These are phyloP conservation scores for Solanum habrochaites DNA, from an alignment of 257 asterid species.

Conservation along the genomic window DNA sequence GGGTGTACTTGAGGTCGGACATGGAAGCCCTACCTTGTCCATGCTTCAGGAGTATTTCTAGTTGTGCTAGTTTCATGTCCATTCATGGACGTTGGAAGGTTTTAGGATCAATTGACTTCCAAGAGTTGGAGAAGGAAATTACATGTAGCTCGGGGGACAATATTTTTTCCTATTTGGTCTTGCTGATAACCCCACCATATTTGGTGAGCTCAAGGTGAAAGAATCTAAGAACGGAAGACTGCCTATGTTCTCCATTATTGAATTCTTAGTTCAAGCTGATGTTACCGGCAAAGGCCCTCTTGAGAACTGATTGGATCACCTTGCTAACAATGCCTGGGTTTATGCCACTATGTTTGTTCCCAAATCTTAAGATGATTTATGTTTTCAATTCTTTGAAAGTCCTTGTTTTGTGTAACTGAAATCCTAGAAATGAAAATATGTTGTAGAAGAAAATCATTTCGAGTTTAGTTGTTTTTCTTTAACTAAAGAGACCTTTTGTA, in stretches of 20 bases:
- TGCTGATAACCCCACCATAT: conserved; percentile 3
- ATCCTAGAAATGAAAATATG: background rate
- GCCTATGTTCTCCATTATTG: background rate
- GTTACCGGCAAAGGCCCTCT: background rate
- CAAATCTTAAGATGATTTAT: conserved; percentile 14
- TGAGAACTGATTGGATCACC: background rate
- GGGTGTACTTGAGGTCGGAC: background rate
- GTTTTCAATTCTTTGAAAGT: background rate
- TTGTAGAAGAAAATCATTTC: background rate
- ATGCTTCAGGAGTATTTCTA: conserved; percentile 28
- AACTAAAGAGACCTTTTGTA: background rate
- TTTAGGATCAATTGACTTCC: conserved; percentile 23
- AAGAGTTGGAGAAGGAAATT: conserved; percentile 23
- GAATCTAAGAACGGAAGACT: background rate
- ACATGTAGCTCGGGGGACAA: conserved; percentile 24
- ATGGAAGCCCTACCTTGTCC: conserved; percentile 16
- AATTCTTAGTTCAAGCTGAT: no score
- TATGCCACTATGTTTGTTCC: conserved; percentile 20
- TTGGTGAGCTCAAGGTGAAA: conserved; percentile 20
- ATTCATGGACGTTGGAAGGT: conserved; percentile 32
- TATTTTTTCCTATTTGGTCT: conserved; percentile 30
- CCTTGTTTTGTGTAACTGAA: background rate
- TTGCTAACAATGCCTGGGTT: background rate
- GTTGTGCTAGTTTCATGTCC: conserved; percentile 26
- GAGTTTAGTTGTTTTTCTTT: background rate